Evolutionary conservation across 371 early-diverging fungal genomes (phyloP).

Genomic region (Haplosporangium sp.): DNA sequence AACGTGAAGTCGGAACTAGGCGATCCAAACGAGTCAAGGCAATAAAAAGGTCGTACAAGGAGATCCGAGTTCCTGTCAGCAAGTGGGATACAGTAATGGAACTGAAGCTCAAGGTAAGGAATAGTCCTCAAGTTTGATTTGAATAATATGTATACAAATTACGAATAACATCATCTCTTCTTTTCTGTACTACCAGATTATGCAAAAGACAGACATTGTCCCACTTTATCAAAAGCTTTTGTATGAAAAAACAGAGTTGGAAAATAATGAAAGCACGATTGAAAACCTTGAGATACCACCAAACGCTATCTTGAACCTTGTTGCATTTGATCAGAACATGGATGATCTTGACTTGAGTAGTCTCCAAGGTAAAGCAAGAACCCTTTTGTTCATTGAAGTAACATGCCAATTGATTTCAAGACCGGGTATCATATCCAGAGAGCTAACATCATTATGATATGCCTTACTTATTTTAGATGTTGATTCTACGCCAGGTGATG

Average conservation of each 20-base stretch:
- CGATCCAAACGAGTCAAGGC: conserved; percentile 37
- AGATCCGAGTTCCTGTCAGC: conserved; percentile 19
- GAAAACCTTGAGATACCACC: conserved; percentile 38
- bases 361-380: conserved; percentile 26
- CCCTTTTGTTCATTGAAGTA: too few relatives aligned
- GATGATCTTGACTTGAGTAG: conserved; percentile 21
- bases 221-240: conserved; percentile 49
- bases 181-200: conserved; percentile 26
- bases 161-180: neutral
- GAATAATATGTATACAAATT: neutral
- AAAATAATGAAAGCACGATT: conserved; percentile 37
- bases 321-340: conserved; percentile 36
- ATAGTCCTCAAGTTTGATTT: neutral
- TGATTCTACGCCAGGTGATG: conserved; percentile 15
- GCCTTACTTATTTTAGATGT: conserved; percentile 10
- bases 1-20: conserved; percentile 11
- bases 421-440: too few relatives aligned
- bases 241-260: conserved; percentile 25
- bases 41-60: conserved; percentile 20
- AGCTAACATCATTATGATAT: neutral
- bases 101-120: conserved; percentile 39
- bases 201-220: conserved; percentile 40
- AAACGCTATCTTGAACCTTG: conserved; percentile 23
- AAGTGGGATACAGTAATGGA: conserved; percentile 46
- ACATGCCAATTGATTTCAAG: neutral